Evolutionary conservation across 1,284 basidiomycete species (phyloP), one percentile per base, ranked within the genome.

Genomic region (Marasmius oreades): DNA sequence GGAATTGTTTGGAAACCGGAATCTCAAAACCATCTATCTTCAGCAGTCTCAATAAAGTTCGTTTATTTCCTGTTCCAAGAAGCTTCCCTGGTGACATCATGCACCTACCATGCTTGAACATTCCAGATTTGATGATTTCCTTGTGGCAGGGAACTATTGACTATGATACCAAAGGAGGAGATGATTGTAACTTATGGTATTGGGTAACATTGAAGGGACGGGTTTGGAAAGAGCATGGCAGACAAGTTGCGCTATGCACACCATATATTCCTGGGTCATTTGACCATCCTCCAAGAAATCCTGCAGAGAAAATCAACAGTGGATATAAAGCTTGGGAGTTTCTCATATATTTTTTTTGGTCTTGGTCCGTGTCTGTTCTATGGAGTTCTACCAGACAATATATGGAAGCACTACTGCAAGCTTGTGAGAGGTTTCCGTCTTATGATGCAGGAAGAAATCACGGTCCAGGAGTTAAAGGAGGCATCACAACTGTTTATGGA

Each of bases 41-140:
- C 10, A 47, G 42, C 46, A 66, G 64, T 2, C 61, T 69, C 4
- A 6, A 24, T 16, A 11, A 12, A 1, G 18, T 50, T 22, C 42
- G 48, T 22, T 44, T 24, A 0, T 48, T 69, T 10, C 42, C 56
- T 0, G 70, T 7, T 67, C 71, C 0, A 43, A 37, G 6, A 3
- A 62, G 54, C 52, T 70, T 69, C 43, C 48, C 47, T 0, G 55
- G 52, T 0, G 70, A 76, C 51, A 51, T 69, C 10, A 75, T 76
- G 73, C 73, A 77, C 55, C 57, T 63, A 0, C 56, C 66, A 0
- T 34, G 57, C 0, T 53, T 70, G 2, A 76, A 75, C 23, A 8
- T 71, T 0, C 51, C 64, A 0, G 68, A 75, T 18, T 61, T 76
- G 0, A 10, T 71, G 0, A 11, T 73, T 0, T n/a, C 48, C 0